Evolutionary conservation across 805 yeast genomes (phyloP), one percentile per base, ranked within the genome.

Genomic region (Metschnikowia colocasiae): DNA sequence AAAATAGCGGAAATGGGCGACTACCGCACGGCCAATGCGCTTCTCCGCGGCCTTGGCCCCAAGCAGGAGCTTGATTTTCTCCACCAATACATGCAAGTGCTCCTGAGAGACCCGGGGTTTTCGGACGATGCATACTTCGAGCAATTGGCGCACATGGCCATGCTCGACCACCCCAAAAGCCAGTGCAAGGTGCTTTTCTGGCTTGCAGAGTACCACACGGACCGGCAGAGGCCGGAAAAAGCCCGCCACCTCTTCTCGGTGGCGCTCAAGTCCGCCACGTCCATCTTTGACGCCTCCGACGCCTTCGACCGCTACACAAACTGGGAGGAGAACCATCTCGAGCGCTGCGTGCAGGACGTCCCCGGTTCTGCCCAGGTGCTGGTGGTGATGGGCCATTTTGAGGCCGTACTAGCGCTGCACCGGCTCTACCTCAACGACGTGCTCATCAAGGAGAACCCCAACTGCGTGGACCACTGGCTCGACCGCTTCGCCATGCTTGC

Each of bases 391-490:
- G 47, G 29, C 19, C 31, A 37, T 3, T 32, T n/a, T 19, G 50
- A 47, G 10, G 70, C 73, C 25, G 61, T 85, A 27, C 60, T 83
- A 37, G 35, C 4, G 29, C 35, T 12, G 13, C 43, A 22, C 8
- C 2, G 22, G 2, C 22, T 40, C 10, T 23, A 31, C 12, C 55
- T 86, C 10, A 88, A 79, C 58, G 95, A 88, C 57, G 80, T 88
- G 25, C 69, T 78, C 49, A 56, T 90, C 4, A 72, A 85, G 35
- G 83, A 80, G 54, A 77, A 83, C 56, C 68, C 78, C 1, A 78
- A 87, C 57, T 76, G 79, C 49, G 78, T 87, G 3, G 75, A 72
- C 25, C 76, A 74, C 45, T 92, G 97, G 97, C 63, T 82, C 35
- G 78, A 78, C 42, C 71, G 95, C 45, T 73, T 81, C 0, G 65